A percentile compares a stretch with the other conserved stretches of the same genome.
These are phyloP conservation scores for Vitis riparia DNA, from an alignment of 164 flowering plant species.

Conservation along the genomic window DNA sequence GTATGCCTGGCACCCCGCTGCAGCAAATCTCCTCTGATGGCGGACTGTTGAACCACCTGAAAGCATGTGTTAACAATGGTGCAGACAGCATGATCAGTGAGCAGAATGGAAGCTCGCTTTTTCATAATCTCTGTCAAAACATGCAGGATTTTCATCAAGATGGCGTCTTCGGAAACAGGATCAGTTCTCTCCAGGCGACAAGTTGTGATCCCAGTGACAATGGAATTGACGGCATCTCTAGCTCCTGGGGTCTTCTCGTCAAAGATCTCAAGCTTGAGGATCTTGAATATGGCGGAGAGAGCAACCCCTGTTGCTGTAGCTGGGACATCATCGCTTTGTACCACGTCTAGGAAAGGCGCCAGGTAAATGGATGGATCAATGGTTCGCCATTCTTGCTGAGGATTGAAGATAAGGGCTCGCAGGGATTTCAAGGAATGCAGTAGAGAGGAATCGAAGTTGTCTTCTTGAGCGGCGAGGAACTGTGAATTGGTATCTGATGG, in stretches of 20 bases:
- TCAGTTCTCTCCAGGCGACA: constrained; percentile 72
- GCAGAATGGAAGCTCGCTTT: constrained; percentile 45
- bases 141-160: constrained; percentile 69
- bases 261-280: constrained; percentile 62
- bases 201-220: constrained; percentile 53
- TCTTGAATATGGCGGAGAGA: constrained; percentile 66
- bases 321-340: constrained; percentile 72
- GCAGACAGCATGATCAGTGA: constrained; percentile 69
- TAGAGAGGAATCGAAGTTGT: constrained; percentile 38
- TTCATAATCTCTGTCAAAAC: constrained; percentile 53
- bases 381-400: constrained; percentile 71
- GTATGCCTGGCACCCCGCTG: constrained; percentile 64
- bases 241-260: constrained; percentile 74
- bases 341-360: constrained; percentile 78
- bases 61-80: constrained; percentile 74
- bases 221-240: constrained; percentile 46
- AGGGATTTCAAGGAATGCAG: constrained; percentile 72
- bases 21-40: constrained; percentile 65
- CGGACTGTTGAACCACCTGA: constrained; percentile 71
- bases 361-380: constrained; percentile 71
- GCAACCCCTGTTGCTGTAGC: constrained; percentile 71
- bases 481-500: constrained; percentile 33
- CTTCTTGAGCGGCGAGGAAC: constrained; percentile 48
- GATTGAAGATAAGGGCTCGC: constrained; percentile 66
- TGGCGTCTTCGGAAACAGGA: constrained; percentile 43